Percentiles rank a stretch among this genome's conserved stretches.
phyloP scores from a whole-genome alignment of 345 rosid species.

The Lepidium sativum region DNA sequence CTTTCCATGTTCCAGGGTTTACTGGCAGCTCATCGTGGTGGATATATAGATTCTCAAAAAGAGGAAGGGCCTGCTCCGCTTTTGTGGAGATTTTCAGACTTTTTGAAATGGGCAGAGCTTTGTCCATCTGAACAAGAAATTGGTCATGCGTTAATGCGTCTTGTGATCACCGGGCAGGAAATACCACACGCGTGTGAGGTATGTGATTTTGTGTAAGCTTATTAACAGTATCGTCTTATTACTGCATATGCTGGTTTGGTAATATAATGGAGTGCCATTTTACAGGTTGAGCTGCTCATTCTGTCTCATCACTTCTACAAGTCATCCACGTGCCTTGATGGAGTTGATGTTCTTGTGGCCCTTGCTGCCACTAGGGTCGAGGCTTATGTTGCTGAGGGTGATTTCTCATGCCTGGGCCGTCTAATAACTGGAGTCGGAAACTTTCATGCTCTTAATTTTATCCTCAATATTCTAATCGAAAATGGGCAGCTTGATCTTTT shows the following conservation, averaged over 20 bases:
- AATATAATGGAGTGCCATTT: slow-evolving; percentile 2
- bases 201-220: slow-evolving; percentile 5
- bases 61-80: slow-evolving; percentile 99
- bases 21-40: slow-evolving; percentile 98
- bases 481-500: slow-evolving; percentile 92
- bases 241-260: not conserved
- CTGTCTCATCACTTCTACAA: slow-evolving; percentile 95
- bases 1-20: slow-evolving; percentile 51
- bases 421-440: slow-evolving; percentile 93
- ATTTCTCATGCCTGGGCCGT: slow-evolving; percentile 91
- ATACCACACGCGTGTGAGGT: slow-evolving; percentile 99
- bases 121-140: slow-evolving; percentile 97
- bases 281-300: slow-evolving; percentile 95
- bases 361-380: slow-evolving; percentile 98
- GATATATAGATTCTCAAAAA: slow-evolving; percentile 88
- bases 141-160: slow-evolving; percentile 98
- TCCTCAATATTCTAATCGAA: slow-evolving; percentile 91
- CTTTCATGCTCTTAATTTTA: slow-evolving; percentile 90
- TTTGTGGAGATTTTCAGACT: slow-evolving; percentile 94
- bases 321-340: slow-evolving; percentile 97
- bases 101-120: slow-evolving; percentile 94
- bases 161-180: slow-evolving; percentile 94
- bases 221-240: not conserved
- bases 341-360: slow-evolving; percentile 96
- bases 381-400: slow-evolving; percentile 89